Conservation (phyloP, 1,284 basidiomycete genomes). For the Cerrena zonata region DNA sequence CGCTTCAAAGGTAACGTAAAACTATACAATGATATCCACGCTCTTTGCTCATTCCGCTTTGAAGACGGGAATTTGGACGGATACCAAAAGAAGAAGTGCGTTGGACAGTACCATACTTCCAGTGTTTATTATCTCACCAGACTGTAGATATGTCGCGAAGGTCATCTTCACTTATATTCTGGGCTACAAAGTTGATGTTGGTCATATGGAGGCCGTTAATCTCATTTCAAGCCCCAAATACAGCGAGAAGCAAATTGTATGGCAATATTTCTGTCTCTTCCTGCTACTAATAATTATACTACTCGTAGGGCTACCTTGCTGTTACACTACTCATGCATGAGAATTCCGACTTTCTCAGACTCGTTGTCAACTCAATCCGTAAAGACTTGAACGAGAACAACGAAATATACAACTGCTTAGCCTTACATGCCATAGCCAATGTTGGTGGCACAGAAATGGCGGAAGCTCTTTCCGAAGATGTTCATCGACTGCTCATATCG, state of each 20-base stretch:
- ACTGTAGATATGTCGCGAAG: conserved; percentile 91
- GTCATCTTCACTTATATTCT: conserved; percentile 99
- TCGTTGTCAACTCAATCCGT: conserved; percentile 96
- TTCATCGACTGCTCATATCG: conserved; percentile 91
- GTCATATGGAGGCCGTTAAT: conserved; percentile 99
- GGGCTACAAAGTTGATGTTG: conserved; percentile 97
- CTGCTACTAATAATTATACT: background rate
- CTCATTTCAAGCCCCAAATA: conserved; percentile 94
- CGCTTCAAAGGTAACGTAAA: conserved; percentile 82
- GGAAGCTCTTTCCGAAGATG: conserved; percentile 87
- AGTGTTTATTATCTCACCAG: conserved; percentile 11
- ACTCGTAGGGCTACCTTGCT: conserved; percentile 84
- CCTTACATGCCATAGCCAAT: conserved; percentile 96
- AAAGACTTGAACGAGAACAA: conserved; percentile 95
- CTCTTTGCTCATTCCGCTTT: conserved; percentile 10
- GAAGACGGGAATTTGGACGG: conserved; percentile 93
- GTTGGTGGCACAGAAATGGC: conserved; percentile 98
- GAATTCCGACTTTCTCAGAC: conserved; percentile 90
- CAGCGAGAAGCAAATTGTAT: conserved; percentile 97
- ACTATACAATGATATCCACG: background rate
- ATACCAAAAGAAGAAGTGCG: conserved; percentile 97
- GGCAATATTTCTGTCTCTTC: conserved; percentile 24
- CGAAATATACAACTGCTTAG: conserved; percentile 94
- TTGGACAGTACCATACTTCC: conserved; percentile 16
- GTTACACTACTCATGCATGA: conserved; percentile 97